Evolutionary conservation across 2,329 filamentous ascomycete species (phyloP), one percentile per base, ranked within the genome.

Genomic region (Fusarium sp.): DNA sequence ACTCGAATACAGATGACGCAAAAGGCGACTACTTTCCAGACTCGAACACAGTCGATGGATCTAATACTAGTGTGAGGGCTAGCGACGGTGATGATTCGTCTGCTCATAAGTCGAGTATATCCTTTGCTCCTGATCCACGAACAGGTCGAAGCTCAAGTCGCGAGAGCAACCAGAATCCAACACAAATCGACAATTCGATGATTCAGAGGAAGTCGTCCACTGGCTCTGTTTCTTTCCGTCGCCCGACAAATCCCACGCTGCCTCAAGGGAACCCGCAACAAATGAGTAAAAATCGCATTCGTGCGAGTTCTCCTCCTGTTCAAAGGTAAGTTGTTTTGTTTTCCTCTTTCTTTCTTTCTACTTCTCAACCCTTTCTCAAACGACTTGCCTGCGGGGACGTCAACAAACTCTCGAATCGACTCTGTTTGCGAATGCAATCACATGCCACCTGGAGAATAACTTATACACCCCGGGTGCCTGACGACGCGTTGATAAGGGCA

Each of bases 241-340:
- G 77, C n/a, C 80, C 80, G 28, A 75, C 74, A 1, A 81, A 85
- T 65, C 82, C 82, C 6, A 77, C 78, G 20, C 76, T 87, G 18
- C 84, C 85, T 6, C 85, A 86, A 63, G 85, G 85, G 26, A 68
- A 75, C 5, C 83, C 84, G 61, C 82, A 84, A 61, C 80, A 79
- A 55, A 83, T 84, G 45, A 78, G 80, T 51, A 81, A 79, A 34
- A 76, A 68, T 51, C 80, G 83, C 24, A 82, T 83, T 46, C 76
- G 83, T 56, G 81, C 77, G 24, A 83, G 80, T 38, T 87, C 86
- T 26, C 86, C 86, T 24, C 81, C 83, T 33, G 83, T 85, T 63
- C 71, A 77, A 59, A 85, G 83, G 86, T 88, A 79, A 71, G 78
- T 66, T 13, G 36, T 10, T 31, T 48, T 34, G n/a, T n/a, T 26